phyloP scores from a whole-genome alignment of 495 filamentous ascomycete species.

The Hypomontagnella submonticulosa region DNA sequence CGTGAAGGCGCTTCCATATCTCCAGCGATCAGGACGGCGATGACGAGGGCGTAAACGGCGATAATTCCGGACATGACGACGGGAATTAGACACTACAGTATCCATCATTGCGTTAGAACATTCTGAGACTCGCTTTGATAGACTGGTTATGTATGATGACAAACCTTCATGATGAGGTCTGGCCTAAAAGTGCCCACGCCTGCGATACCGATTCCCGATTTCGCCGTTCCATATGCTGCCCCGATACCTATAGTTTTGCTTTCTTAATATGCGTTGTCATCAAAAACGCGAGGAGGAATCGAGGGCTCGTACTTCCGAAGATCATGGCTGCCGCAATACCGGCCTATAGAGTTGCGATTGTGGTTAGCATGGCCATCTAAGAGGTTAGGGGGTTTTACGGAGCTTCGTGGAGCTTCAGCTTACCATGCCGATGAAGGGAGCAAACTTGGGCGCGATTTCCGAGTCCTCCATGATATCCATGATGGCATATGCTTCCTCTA shows the following conservation, averaged over 20 bases:
- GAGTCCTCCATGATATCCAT: slow-evolving; percentile 70
- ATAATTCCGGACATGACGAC: slow-evolving; percentile 99
- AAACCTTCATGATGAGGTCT: slow-evolving; percentile 97
- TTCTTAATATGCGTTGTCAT: slow-evolving; percentile 36
- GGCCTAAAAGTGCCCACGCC: slow-evolving; percentile 93
- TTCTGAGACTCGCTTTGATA: neutral
- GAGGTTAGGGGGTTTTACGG: slow-evolving; percentile 44
- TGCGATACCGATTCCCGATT: slow-evolving; percentile 95
- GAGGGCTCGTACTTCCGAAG: slow-evolving; percentile 80
- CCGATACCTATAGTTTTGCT: slow-evolving; percentile 72
- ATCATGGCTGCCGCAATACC: slow-evolving; percentile 94
- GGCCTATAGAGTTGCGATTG: slow-evolving; percentile 61
- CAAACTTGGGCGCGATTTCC: slow-evolving; percentile 84
- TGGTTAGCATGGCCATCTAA: slow-evolving; percentile 51
- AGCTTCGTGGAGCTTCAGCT: slow-evolving; percentile 50
- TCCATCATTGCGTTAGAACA: slow-evolving; percentile 15
- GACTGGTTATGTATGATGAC: slow-evolving; percentile 9
- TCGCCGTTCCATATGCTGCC: slow-evolving; percentile 96
- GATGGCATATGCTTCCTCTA: neutral
- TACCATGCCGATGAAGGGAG: slow-evolving; percentile 98
- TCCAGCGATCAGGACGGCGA: slow-evolving; percentile 91
- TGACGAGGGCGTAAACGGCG: slow-evolving; percentile 96
- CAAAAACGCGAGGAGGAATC: slow-evolving; percentile 22
- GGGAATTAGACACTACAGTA: slow-evolving; percentile 81
- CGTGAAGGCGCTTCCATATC: slow-evolving; percentile 75